Percentiles rank a stretch among this genome's conserved stretches.
Evolutionary conservation across 306 rosid genomes (phyloP).

Genomic region (Clitoria ternatea): DNA sequence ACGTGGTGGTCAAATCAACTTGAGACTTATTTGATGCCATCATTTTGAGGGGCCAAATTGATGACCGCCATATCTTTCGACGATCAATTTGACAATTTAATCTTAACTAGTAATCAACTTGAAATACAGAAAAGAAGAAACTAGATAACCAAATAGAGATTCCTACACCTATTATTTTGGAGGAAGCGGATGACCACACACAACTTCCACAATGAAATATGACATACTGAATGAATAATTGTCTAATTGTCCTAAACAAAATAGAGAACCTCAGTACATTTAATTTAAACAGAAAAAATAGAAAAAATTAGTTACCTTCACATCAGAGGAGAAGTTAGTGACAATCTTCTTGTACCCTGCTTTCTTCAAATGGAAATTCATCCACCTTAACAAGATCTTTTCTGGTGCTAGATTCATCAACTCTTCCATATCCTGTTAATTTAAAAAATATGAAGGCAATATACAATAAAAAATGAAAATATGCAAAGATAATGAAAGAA

Average conservation of each 20-base stretch:
- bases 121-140: not conserved
- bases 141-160: not conserved
- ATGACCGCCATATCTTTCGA: too few relatives aligned
- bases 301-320: slow-evolving; percentile 54
- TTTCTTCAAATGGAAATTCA: slow-evolving; percentile 94
- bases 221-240: not conserved
- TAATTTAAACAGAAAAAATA: not conserved
- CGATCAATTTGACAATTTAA: too few relatives aligned
- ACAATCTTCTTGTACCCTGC: slow-evolving; percentile 70
- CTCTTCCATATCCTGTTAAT: slow-evolving; percentile 89
- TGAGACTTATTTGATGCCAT: too few relatives aligned
- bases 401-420: slow-evolving; percentile 95
- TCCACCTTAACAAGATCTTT: slow-evolving; percentile 90
- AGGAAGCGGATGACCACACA: not conserved
- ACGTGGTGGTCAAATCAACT: too few relatives aligned
- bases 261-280: not conserved
- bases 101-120: too few relatives aligned
- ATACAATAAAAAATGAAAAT: slow-evolving; percentile 15
- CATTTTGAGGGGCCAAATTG: too few relatives aligned
- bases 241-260: slow-evolving; percentile 18
- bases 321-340: slow-evolving; percentile 88
- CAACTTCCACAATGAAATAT: not conserved
- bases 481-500: slow-evolving; percentile 13
- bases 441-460: slow-evolving; percentile 23
- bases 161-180: not conserved